Evolutionary conservation across 2,329 filamentous ascomycete species (phyloP), one percentile per base, ranked within the genome.

Genomic region (Colletotrichum noveboracense): DNA sequence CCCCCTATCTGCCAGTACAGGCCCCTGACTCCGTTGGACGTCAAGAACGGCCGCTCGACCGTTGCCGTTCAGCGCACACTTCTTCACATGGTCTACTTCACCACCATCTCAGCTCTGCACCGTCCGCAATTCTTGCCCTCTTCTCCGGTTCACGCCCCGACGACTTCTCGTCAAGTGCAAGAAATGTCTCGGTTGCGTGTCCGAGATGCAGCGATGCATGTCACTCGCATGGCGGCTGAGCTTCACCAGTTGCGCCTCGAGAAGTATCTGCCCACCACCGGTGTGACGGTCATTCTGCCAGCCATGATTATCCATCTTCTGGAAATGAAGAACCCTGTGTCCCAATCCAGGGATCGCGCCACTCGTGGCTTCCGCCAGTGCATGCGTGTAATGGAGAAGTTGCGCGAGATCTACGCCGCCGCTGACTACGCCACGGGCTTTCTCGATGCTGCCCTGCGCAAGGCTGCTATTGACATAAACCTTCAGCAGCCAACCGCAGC

Each of bases 381-480:
- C 86, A 98, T 98, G 95, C 91, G 93, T 62, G 95, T 98, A 75
- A 94, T 98, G 88, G 93, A 96, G 82, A 94, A 93, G 77, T 89
- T 98, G 21, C 92, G 96, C 48, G 95, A 98, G 81, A 95, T 96
- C 34, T 98, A 98, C 81, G 93, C 96, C 1, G 96, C 96, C 0
- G 96, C 96, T n/a, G 96, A 98, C 84, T 98, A 97, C 80, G 96
- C 95, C n/a, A 96, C 95, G 1, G 95, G 95, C 4, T 98, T 98
- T 87, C 89, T 98, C n/a, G 95, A 98, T 82, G 95, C 96, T 2
- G 95, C 96, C 1, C 94, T 98, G 77, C 93, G 94, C 77, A 97
- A 98, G 86, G 95, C 95, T 10, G 93, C 94, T 72, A 96, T 97
- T 77, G 92, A 94, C 71, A 88, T 95, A 52, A 84, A 81, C 64